Evolutionary conservation across 441 rosid genomes (phyloP), one percentile per base, ranked within the genome.

Genomic region (Geranium incanum): DNA sequence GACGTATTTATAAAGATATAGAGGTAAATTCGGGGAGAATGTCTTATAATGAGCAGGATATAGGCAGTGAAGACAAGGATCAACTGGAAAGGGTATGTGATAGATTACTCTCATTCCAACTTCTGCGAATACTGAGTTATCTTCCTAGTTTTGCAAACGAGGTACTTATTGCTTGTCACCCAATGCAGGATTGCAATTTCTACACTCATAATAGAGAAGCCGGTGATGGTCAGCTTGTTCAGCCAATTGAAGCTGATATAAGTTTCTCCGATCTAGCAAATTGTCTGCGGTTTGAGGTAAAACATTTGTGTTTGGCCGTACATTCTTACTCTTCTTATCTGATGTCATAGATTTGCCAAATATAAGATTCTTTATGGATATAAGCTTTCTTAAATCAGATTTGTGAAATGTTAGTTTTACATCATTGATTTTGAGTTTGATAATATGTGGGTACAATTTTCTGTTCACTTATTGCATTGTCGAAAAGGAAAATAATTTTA

Each of bases 281-380:
- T 79, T 86, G 81, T 75, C 81, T 92, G 71, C 88, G 93, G 76
- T 90, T 92, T 83, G 97, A 94, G 97, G 98, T 94, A 89, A 74
- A 71, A 55, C 33, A 60, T 41, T 67, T 28, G 21, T 65, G 69
- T 13, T 63, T 75, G 28, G 36, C 55, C 39, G 50, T 13, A 38
- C 37, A 50, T 15, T 48, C 37, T 60, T 21, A 19, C 28, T 8
- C 18, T 59, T 18, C 64, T 59, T 11, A 41, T 55, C 19, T 55
- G 62, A 55, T 55, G 16, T 55, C 62, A 55, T 55, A 16, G 18
- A 7, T 59, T 15, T 7, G 6, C 13, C 60, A 52, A 52, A n/a
- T 15, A 5, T 52, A 52, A 52, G 21, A 52, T 52, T 52, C 19
- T 52, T 52, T 52, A 52, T 52, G 18, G 60, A 52, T 52, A 12